Conservation (phyloP, 345 rosid genomes). For the Eucalyptus curtisii region DNA sequence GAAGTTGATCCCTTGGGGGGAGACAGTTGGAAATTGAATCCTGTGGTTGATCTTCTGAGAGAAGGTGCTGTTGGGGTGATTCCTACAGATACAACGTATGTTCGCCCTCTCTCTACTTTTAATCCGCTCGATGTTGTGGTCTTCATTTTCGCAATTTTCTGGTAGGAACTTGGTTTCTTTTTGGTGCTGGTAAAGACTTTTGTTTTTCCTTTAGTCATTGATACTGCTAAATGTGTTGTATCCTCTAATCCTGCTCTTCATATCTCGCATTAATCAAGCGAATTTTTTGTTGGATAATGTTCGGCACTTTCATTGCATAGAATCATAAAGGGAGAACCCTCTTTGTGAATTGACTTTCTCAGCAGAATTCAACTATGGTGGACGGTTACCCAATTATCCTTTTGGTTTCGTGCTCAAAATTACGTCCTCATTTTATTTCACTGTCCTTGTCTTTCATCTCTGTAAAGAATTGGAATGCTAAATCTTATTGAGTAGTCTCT, state of each 20-base stretch:
- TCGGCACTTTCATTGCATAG: not conserved
- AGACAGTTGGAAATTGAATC: conserved; percentile 66
- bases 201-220: not conserved
- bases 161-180: not conserved
- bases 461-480: not conserved
- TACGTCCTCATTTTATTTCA: not conserved
- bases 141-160: not conserved
- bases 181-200: not conserved
- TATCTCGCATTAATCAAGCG: not conserved
- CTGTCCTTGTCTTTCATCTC: not conserved
- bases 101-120: not conserved
- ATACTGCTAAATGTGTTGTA: not conserved
- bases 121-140: not conserved
- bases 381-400: not conserved
- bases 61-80: conserved; percentile 92
- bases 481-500: not conserved
- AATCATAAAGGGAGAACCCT: not conserved
- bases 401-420: not conserved
- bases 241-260: not conserved
- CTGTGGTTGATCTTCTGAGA: conserved; percentile 53
- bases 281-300: not conserved
- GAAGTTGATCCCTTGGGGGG: conserved; percentile 63
- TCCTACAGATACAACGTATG: conserved; percentile 85
- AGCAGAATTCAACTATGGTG: not conserved
- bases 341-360: not conserved